Conservation (phyloP, 768 basidiomycete species). For the Coprinellus micaceus region DNA sequence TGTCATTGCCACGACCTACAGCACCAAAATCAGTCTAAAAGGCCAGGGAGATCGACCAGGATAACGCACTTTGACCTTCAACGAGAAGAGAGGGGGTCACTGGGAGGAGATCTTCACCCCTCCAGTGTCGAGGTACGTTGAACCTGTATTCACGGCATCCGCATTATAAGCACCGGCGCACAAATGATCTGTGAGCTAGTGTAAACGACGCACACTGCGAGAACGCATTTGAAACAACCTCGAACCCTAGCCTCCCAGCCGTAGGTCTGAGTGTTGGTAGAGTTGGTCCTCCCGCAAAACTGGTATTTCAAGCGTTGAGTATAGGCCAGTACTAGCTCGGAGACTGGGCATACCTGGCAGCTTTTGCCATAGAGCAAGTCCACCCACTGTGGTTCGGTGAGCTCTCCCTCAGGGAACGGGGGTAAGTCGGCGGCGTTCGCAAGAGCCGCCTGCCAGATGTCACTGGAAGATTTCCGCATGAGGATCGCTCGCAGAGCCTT, state of each 20-base stretch:
- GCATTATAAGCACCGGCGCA: too few species aligned
- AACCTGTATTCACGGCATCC: too few species aligned
- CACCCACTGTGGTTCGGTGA: slow-evolving; percentile 9
- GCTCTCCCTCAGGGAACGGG: slow-evolving; percentile 4
- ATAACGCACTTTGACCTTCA: too few species aligned
- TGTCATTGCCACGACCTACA: too few species aligned
- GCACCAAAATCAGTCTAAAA: too few species aligned
- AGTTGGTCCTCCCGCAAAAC: not conserved
- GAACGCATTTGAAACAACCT: not conserved
- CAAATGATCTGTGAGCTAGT: not conserved
- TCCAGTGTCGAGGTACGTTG: too few species aligned
- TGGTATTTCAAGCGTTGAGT: too few species aligned
- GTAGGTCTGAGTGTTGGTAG: not conserved
- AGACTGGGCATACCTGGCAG: slow-evolving; percentile 7
- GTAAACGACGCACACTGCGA: not conserved
- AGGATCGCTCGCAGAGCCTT: slow-evolving; percentile 27
- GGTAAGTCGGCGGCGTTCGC: not conserved
- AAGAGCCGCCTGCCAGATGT: slow-evolving; percentile 2
- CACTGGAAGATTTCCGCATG: slow-evolving; percentile 11
- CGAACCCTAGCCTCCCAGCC: not conserved
- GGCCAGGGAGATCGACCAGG: too few species aligned
- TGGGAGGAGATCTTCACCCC: too few species aligned
- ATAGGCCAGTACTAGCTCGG: too few species aligned
- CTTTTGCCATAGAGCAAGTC: slow-evolving; percentile 5
- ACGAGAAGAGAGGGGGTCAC: too few species aligned